Percentiles rank a stretch among this genome's conserved stretches.
These are phyloP conservation scores for Backusella parvicylindrica DNA, from an alignment of 192 early-diverging fungal species.

Conservation along the genomic window DNA sequence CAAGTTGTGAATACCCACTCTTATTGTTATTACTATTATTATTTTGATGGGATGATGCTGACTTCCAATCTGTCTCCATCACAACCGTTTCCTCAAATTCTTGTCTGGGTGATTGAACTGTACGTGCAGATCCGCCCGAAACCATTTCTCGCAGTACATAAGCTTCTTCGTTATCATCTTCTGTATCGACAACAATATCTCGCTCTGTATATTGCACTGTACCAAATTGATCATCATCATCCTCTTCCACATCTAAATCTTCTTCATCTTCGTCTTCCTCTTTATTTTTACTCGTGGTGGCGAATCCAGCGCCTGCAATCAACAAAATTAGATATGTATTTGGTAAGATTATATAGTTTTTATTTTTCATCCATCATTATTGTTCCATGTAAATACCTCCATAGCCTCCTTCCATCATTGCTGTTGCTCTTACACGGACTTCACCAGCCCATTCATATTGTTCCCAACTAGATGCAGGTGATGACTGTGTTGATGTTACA, in stretches of 20 bases:
- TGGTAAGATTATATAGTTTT: no score
- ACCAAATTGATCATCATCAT: constrained; percentile 72
- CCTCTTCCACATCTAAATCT: constrained; percentile 81
- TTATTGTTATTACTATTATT: constrained; percentile 11
- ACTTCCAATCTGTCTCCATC: constrained; percentile 17
- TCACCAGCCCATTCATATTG: constrained; percentile 85
- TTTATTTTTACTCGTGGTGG: constrained; percentile 40
- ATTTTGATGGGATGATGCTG: not conserved
- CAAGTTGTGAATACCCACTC: constrained; percentile 46
- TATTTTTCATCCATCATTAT: no score
- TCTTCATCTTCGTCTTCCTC: constrained; percentile 72
- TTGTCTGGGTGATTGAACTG: not conserved
- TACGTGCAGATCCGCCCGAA: constrained; percentile 26
- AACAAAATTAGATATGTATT: constrained; percentile 16
- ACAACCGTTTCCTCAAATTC: constrained; percentile 27
- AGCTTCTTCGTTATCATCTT: constrained; percentile 34
- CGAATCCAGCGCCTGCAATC: constrained; percentile 27
- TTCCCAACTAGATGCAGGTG: constrained; percentile 44
- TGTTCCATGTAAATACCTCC: constrained; percentile 37
- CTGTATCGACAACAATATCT: constrained; percentile 53
- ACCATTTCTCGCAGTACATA: constrained; percentile 40
- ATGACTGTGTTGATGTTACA: not conserved
- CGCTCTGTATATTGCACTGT: constrained; percentile 68
- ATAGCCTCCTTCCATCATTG: constrained; percentile 79
- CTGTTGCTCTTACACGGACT: constrained; percentile 71